Conservation (phyloP, 495 filamentous ascomycete genomes). For the Cudoniella acicularis region DNA sequence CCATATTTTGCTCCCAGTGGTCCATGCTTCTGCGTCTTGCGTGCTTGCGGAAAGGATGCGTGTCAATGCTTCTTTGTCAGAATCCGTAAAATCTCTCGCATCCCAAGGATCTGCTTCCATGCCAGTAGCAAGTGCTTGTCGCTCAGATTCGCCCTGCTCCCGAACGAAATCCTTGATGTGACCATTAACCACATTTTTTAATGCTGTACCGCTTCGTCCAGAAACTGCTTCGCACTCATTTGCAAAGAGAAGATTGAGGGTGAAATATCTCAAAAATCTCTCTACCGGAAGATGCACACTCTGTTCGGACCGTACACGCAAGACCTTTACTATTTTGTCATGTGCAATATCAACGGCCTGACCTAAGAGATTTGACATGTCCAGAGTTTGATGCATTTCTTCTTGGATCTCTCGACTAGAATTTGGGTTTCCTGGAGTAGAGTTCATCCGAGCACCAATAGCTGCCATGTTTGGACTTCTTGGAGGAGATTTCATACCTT, state of each 20-base stretch:
- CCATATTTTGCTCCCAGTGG: constrained; percentile 68
- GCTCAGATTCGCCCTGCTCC: constrained; percentile 68
- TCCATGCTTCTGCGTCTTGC: constrained; percentile 73
- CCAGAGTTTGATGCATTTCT: constrained; percentile 78
- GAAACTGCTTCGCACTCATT: constrained; percentile 97
- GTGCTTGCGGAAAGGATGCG: constrained; percentile 77
- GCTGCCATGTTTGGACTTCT: constrained; percentile 29
- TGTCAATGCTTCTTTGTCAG: constrained; percentile 56
- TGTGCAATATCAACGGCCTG: constrained; percentile 92
- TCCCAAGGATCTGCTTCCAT: constrained; percentile 93
- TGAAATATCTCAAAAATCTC: constrained; percentile 87
- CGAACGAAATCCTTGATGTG: constrained; percentile 90
- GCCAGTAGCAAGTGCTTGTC: constrained; percentile 71
- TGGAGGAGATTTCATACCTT: constrained; percentile 38
- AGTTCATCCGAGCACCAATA: constrained; percentile 17
- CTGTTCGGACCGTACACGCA: constrained; percentile 88
- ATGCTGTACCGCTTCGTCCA: constrained; percentile 73
- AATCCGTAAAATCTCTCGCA: constrained; percentile 76
- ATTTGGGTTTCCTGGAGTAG: background rate
- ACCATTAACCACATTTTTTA: constrained; percentile 85
- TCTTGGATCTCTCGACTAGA: constrained; percentile 54
- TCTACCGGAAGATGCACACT: constrained; percentile 67
- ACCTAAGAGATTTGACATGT: constrained; percentile 91
- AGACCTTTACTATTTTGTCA: constrained; percentile 83
- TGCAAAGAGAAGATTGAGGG: constrained; percentile 86